Evolutionary conservation across 2,329 filamentous ascomycete genomes (phyloP).

Genomic region (Talaromyces rugulosus): DNA sequence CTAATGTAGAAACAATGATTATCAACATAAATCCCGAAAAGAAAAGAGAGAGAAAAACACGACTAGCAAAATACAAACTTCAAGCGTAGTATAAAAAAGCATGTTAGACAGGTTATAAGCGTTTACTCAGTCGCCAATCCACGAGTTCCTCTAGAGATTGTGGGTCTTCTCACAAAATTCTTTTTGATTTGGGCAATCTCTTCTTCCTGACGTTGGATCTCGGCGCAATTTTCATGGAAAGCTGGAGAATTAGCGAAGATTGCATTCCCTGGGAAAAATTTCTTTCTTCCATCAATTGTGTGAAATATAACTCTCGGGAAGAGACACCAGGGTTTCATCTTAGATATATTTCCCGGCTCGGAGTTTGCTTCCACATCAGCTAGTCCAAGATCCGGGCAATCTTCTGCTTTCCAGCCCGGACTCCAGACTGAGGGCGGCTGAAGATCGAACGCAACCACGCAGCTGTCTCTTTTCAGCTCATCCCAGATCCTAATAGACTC

Average conservation of each 20-base stretch:
- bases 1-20: too few species aligned
- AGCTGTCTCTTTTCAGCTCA: slow-evolving; percentile 6
- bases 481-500: slow-evolving; percentile 2
- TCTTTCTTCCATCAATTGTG: not conserved
- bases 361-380: not conserved
- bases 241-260: slow-evolving; percentile 4
- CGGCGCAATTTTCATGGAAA: slow-evolving; percentile 4
- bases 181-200: slow-evolving; percentile 6
- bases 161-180: slow-evolving; percentile 5
- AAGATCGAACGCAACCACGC: slow-evolving; percentile 3
- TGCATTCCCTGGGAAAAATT: not conserved
- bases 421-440: not conserved
- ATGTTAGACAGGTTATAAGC: too few species aligned
- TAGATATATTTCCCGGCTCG: not conserved
- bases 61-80: too few species aligned
- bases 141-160: not conserved
- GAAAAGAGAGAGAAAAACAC: too few species aligned
- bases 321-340: slow-evolving; percentile 1
- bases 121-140: too few species aligned
- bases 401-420: slow-evolving; percentile 3
- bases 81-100: too few species aligned
- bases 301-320: slow-evolving; percentile 5
- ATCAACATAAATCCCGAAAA: too few species aligned
- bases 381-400: not conserved
- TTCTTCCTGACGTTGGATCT: slow-evolving; percentile 3